These are phyloP conservation scores for Lolium rigidum DNA, from an alignment of 176 grass and related monocot genomes.

Conservation along the genomic window DNA sequence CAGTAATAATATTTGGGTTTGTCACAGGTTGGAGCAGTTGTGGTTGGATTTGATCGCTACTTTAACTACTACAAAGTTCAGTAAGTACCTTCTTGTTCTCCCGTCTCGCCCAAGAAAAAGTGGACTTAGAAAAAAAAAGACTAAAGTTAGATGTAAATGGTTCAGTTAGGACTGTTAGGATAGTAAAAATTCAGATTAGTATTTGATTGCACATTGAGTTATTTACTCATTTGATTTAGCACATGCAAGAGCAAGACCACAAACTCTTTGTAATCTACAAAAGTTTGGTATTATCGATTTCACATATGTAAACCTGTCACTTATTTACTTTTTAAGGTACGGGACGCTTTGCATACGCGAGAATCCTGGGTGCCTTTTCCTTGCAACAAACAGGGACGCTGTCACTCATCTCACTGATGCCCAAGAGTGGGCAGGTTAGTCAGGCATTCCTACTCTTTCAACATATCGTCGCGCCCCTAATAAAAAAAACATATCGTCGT, in stretches of 20 bases:
- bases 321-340: slow-evolving; percentile 59
- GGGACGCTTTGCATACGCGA: slow-evolving; percentile 90
- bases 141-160: background rate
- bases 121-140: background rate
- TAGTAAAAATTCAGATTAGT: slow-evolving; percentile 12
- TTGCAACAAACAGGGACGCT: slow-evolving; percentile 94
- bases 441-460: background rate
- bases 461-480: background rate
- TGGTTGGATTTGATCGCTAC: slow-evolving; percentile 97
- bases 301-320: background rate
- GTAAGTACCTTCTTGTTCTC: slow-evolving; percentile 58
- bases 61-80: slow-evolving; percentile 99
- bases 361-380: slow-evolving; percentile 95
- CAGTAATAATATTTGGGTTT: slow-evolving; percentile 32
- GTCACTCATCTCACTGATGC: slow-evolving; percentile 99
- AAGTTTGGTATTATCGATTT: background rate
- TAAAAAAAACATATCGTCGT: background rate
- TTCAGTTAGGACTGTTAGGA: background rate
- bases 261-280: background rate
- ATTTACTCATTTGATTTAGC: background rate
- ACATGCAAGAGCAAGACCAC: background rate
- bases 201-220: background rate
- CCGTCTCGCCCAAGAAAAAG: background rate
- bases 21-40: slow-evolving; percentile 92
- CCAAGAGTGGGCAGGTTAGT: slow-evolving; percentile 96